Evolutionary conservation across 768 basidiomycete species (phyloP), one percentile per base, ranked within the genome.

Genomic region (Hysterangium stoloniferum): DNA sequence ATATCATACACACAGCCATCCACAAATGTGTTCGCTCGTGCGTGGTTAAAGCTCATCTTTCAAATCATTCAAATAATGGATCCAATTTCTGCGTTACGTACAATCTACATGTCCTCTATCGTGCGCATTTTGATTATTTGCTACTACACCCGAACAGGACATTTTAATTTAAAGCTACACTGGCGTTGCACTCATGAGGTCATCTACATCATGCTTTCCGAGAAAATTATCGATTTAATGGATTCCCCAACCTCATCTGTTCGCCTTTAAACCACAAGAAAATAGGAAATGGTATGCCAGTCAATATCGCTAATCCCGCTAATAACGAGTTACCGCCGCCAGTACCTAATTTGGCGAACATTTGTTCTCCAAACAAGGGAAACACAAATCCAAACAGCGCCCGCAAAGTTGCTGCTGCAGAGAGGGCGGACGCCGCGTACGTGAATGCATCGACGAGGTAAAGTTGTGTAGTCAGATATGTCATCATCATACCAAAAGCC

Each of bases 401-500:
- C 1, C 82, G 77, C 62, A 83, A 74, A 37, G 78, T 81, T 5
- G 81, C 68, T 29, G 79, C 78, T 1, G 82, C 80, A 0, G 79
- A 77, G 6, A 76, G 63, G 1, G 82, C 84, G 53, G 77, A 80
- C 11, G 83, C 83, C 24, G 81, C 80, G 56, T 76, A 84, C 9
- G 68, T 70, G 66, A 85, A 86, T 0, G 82, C 71, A 62, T 86
- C 84, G 22, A 85, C 80, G 34, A 86, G 73, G 58, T 86, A 84
- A 24, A 85, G 64, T 59, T 76, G 74, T 45, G 84, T 82, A 0
- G 82, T 82, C 28, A 85, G 69, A 71, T 22, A 41, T 20, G 11
- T 22, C 11, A 17, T 12, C 11, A 41, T 41, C 12, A 41, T 20
- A 41, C 40, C 13, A 20, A 37, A 37, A n/a, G n/a, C 35, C 35